phyloP scores from a whole-genome alignment of 1,284 basidiomycete genomes.

The Exobasidium rhododendri region DNA sequence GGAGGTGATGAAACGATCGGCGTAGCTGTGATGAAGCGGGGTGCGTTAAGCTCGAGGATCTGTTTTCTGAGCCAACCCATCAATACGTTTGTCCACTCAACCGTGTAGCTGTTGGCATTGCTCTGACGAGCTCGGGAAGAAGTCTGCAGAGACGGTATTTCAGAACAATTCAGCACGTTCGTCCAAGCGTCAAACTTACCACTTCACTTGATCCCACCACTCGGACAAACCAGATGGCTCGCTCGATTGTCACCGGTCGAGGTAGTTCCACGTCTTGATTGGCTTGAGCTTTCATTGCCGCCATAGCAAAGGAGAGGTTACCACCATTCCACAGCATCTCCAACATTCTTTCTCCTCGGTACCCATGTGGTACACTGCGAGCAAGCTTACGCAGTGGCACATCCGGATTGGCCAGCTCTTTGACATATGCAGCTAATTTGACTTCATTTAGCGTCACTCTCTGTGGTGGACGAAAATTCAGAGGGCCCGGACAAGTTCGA shows the following conservation, averaged over 20 bases:
- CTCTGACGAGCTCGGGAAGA: constrained; percentile 4
- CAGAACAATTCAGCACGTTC: too few relatives aligned
- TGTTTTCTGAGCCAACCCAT: constrained; percentile 87
- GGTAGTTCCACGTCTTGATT: constrained; percentile 1
- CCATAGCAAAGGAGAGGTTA: constrained; percentile 19
- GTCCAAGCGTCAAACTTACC: too few relatives aligned
- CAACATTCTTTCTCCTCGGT: constrained; percentile 83
- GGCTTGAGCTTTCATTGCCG: constrained; percentile 7
- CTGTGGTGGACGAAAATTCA: constrained; percentile 28
- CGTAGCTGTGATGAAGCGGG: constrained; percentile 44
- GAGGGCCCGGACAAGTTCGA: constrained; percentile 7
- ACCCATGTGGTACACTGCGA: constrained; percentile 86
- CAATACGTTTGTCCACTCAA: constrained; percentile 83
- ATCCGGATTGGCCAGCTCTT: constrained; percentile 80
- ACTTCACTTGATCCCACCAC: constrained; percentile 94
- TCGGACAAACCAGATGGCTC: constrained; percentile 92
- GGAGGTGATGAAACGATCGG: neutral
- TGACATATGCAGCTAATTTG: constrained; percentile 82
- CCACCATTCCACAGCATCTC: constrained; percentile 71
- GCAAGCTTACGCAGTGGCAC: constrained; percentile 83
- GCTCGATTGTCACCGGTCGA: constrained; percentile 67
- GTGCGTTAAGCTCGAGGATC: constrained; percentile 75
- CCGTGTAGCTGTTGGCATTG: constrained; percentile 66
- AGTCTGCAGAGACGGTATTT: too few relatives aligned
- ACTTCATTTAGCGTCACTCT: constrained; percentile 84